phyloP scores from a whole-genome alignment of 768 basidiomycete species.

The Leccinum longicurvipes region DNA sequence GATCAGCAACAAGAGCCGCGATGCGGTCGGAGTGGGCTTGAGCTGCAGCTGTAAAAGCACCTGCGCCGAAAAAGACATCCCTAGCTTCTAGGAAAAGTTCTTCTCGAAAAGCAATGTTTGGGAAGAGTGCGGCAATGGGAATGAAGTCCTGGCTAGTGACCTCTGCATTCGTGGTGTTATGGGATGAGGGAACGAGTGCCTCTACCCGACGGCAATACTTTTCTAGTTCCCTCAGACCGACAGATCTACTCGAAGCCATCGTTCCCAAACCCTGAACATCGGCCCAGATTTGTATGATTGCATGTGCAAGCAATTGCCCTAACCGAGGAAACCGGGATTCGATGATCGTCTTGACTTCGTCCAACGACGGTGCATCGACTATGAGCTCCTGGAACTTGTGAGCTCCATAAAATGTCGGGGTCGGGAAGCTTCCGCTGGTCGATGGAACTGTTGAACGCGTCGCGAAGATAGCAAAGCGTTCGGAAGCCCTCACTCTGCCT shows the following conservation, averaged over 20 bases:
- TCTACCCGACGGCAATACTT: conserved; percentile 80
- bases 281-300: conserved; percentile 70
- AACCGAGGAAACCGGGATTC: conserved; percentile 63
- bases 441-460: conserved; percentile 68
- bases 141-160: conserved; percentile 18
- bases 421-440: conserved; percentile 45
- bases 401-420: conserved; percentile 75
- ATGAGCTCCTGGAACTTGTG: conserved; percentile 79
- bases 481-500: conserved; percentile 69
- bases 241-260: conserved; percentile 51
- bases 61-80: conserved; percentile 88
- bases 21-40: conserved; percentile 49
- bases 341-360: conserved; percentile 73
- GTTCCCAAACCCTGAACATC: conserved; percentile 48
- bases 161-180: conserved; percentile 42
- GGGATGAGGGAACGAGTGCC: conserved; percentile 49
- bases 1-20: conserved; percentile 51
- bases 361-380: conserved; percentile 54
- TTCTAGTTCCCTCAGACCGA: conserved; percentile 78
- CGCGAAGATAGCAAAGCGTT: conserved; percentile 84
- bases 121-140: conserved; percentile 48
- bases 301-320: conserved; percentile 41
- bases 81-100: conserved; percentile 85
- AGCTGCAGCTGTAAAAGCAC: conserved; percentile 49
- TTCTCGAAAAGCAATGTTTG: conserved; percentile 76